Evolutionary conservation across 2,329 filamentous ascomycete genomes (phyloP).

Genomic region (Furcasterigmium furcatum): DNA sequence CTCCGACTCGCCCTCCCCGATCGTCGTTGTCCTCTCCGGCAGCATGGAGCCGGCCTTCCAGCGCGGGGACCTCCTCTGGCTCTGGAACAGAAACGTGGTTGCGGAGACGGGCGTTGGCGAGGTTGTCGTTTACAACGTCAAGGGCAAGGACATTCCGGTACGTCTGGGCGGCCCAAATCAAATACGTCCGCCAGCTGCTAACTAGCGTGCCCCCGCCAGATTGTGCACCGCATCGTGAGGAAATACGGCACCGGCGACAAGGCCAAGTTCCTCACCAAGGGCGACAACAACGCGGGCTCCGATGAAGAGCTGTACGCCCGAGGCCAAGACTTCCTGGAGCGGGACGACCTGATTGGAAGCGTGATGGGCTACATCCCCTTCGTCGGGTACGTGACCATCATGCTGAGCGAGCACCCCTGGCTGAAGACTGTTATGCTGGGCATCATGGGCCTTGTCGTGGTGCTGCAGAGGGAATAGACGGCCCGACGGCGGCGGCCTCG

Average conservation of each 20-base stretch:
- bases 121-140: slow-evolving; percentile 72
- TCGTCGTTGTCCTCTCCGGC: slow-evolving; percentile 81
- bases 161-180: background rate
- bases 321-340: slow-evolving; percentile 82
- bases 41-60: slow-evolving; percentile 83
- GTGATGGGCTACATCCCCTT: slow-evolving; percentile 91
- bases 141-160: slow-evolving; percentile 84
- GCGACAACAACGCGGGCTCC: slow-evolving; percentile 92
- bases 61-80: slow-evolving; percentile 66
- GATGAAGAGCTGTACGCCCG: slow-evolving; percentile 85
- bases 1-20: slow-evolving; percentile 72
- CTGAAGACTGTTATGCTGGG: slow-evolving; percentile 93
- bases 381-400: slow-evolving; percentile 94
- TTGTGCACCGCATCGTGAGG: slow-evolving; percentile 89
- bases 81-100: slow-evolving; percentile 70
- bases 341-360: slow-evolving; percentile 88
- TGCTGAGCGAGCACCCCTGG: slow-evolving; percentile 95
- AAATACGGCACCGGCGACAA: slow-evolving; percentile 58
- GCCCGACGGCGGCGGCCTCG: background rate
- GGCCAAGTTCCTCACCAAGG: slow-evolving; percentile 87
- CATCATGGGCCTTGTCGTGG: slow-evolving; percentile 90
- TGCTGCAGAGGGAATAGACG: slow-evolving; percentile 79
- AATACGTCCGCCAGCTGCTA: no score
- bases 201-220: slow-evolving; percentile 35
- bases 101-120: slow-evolving; percentile 53